Evolutionary conservation across 495 filamentous ascomycete species (phyloP).

Genomic region (Neohortaea acidophila): DNA sequence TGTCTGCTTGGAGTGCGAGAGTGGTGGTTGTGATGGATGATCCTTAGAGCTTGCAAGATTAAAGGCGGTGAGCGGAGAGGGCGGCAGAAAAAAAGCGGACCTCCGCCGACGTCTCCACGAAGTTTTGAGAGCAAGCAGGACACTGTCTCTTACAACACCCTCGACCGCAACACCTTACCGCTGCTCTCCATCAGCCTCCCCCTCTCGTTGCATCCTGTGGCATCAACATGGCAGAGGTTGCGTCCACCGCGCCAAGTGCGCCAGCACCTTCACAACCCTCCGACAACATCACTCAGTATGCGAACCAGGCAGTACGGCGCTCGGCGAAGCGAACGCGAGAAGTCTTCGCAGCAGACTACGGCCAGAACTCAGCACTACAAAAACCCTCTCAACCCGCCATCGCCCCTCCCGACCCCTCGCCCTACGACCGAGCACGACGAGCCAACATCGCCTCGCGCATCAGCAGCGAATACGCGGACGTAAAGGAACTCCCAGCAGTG

Average conservation of each 20-base stretch:
- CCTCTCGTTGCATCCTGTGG: too few species aligned
- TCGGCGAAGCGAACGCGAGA: conserved; percentile 57
- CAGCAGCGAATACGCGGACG: conserved; percentile 65
- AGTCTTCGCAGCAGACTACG: conserved; percentile 31
- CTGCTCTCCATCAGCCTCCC: too few species aligned
- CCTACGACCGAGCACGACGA: conserved; percentile 31
- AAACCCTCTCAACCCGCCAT: conserved; percentile 16
- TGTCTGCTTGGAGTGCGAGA: too few species aligned
- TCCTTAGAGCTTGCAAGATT: too few species aligned
- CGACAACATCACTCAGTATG: conserved; percentile 3
- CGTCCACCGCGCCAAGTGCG: background rate
- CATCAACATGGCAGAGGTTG: conserved; percentile 10
- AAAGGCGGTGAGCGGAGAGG: background rate
- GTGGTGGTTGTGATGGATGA: too few species aligned
- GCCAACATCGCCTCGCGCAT: conserved; percentile 46
- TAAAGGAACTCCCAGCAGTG: conserved; percentile 65
- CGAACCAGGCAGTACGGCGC: conserved; percentile 13
- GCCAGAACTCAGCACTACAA: conserved; percentile 18
- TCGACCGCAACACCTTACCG: too few species aligned
- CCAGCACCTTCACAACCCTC: conserved; percentile 1
- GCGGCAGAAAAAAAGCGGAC: too few species aligned
- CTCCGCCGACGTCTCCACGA: too few species aligned
- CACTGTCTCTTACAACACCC: too few species aligned
- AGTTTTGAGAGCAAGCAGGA: too few species aligned
- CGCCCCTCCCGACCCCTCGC: conserved; percentile 36